Evolutionary conservation across 371 early-diverging fungal species (phyloP).

Genomic region (Mortierella sp.): DNA sequence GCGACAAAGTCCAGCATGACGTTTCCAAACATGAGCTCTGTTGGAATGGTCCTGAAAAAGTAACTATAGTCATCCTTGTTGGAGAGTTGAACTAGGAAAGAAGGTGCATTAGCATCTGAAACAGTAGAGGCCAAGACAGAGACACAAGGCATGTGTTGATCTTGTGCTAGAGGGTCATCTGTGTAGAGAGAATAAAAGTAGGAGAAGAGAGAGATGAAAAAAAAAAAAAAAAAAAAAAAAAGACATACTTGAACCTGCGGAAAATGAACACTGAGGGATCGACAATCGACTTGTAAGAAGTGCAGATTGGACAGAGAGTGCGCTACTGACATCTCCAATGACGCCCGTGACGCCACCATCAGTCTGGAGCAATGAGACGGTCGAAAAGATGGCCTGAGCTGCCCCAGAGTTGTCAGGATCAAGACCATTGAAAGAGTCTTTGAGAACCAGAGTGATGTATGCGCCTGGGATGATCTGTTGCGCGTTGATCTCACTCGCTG

Average conservation of each 20-base stretch:
- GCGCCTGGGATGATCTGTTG: conserved; percentile 64
- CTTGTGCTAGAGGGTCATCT: too few species aligned
- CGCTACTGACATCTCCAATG: conserved; percentile 70
- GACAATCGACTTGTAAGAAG: conserved; percentile 66
- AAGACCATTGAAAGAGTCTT: conserved; percentile 65
- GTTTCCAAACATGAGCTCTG: conserved; percentile 61
- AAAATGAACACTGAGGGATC: conserved; percentile 73
- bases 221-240: neutral
- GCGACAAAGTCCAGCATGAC: conserved; percentile 64
- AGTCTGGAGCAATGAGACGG: conserved; percentile 65
- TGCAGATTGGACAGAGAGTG: conserved; percentile 66
- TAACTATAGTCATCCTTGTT: conserved; percentile 66
- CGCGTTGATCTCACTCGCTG: conserved; percentile 66
- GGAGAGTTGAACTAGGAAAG: conserved; percentile 59
- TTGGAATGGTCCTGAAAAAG: conserved; percentile 68
- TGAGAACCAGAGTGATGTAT: conserved; percentile 66
- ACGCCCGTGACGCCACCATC: conserved; percentile 60
- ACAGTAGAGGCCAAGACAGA: too few species aligned
- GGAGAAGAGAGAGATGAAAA: neutral
- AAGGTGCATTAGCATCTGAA: too few species aligned
- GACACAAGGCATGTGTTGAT: too few species aligned
- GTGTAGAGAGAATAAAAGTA: too few species aligned
- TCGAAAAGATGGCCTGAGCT: conserved; percentile 70
- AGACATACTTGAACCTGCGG: conserved; percentile 64
- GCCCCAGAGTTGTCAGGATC: conserved; percentile 65